These are phyloP conservation scores for Phytopythium oedochilum DNA, from an alignment of 352 stramenopile genomes.

Conservation along the genomic window DNA sequence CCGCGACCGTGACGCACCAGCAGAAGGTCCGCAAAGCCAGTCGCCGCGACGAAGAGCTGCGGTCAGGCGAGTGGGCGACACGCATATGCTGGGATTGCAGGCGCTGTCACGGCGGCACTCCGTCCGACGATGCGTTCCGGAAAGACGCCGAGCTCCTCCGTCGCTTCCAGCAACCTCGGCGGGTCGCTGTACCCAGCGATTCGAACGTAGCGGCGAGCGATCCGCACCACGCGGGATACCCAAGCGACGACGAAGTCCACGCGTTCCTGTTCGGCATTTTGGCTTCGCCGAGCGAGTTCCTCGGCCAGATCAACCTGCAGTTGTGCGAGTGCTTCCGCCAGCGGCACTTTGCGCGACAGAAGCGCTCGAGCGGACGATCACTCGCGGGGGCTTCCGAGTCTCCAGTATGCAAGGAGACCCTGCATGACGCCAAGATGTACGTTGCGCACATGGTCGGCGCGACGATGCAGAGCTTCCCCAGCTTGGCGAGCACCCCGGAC, in stretches of 20 bases:
- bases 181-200: background rate
- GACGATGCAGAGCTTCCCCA: conserved; percentile 60
- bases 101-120: conserved; percentile 27
- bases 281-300: conserved; percentile 40
- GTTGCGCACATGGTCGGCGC: conserved; percentile 47
- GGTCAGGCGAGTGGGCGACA: conserved; percentile 59
- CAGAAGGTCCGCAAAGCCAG: conserved; percentile 38
- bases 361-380: conserved; percentile 6
- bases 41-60: conserved; percentile 29
- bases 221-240: conserved; percentile 7
- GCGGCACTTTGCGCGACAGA: conserved; percentile 18
- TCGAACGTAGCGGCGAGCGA: background rate
- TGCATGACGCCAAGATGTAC: conserved; percentile 72
- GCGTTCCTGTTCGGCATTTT: conserved; percentile 54
- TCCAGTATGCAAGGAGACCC: conserved; percentile 30
- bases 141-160: conserved; percentile 56
- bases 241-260: conserved; percentile 45
- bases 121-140: conserved; percentile 43
- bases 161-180: conserved; percentile 32
- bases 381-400: conserved; percentile 5
- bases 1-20: conserved; percentile 46
- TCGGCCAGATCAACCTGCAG: conserved; percentile 61
- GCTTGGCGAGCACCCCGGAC: conserved; percentile 41
- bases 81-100: conserved; percentile 69
- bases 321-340: conserved; percentile 45